phyloP scores from a whole-genome alignment of 257 asterid genomes.

The Ligustrum vulgare region DNA sequence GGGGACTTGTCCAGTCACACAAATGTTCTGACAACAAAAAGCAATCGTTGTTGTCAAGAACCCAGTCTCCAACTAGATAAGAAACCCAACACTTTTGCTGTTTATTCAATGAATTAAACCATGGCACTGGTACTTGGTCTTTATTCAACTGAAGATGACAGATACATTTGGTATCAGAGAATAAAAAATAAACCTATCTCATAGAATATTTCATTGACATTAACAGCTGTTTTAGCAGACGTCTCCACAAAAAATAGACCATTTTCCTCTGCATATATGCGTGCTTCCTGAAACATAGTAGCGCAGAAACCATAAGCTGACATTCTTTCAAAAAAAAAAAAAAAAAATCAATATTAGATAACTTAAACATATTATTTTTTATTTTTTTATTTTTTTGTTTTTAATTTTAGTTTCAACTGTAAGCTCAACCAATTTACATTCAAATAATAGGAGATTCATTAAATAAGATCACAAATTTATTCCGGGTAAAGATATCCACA shows the following conservation, averaged over 20 bases:
- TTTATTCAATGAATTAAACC: background rate
- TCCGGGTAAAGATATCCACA: background rate
- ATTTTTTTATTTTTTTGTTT: background rate
- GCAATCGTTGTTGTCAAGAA: background rate
- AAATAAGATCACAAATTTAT: background rate
- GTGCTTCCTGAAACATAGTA: slow-evolving; percentile 33
- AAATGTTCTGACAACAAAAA: background rate
- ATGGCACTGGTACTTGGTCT: background rate
- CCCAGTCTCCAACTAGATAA: background rate
- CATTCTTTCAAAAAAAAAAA: background rate
- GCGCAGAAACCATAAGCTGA: background rate
- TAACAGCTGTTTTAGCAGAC: slow-evolving; percentile 46
- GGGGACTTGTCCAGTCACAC: background rate
- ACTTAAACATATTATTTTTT: background rate
- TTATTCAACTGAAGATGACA: background rate
- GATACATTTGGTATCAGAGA: background rate
- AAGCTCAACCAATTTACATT: background rate
- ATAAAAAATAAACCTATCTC: slow-evolving; percentile 23
- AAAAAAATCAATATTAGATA: background rate
- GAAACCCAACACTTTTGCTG: background rate
- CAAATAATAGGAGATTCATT: background rate
- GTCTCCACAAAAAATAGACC: slow-evolving; percentile 44
- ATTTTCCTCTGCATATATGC: slow-evolving; percentile 38
- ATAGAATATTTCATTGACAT: slow-evolving; percentile 39
- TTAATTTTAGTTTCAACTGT: background rate